These are phyloP conservation scores for Phylloporus sp. DNA, from an alignment of 768 basidiomycete species.

Conservation along the genomic window DNA sequence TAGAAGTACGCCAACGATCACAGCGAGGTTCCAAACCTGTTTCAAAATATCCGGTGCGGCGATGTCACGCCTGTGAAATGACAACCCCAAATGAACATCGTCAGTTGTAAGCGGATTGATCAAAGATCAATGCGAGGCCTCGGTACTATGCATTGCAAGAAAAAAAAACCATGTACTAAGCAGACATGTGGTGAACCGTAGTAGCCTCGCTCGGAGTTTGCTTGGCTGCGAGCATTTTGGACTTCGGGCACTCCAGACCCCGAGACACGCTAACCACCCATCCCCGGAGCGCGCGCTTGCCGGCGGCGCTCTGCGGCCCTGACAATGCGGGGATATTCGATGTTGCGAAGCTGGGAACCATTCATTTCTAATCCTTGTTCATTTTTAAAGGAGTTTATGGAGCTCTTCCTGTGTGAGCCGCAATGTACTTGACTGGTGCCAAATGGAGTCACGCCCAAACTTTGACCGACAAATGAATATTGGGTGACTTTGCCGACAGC, in stretches of 20 bases:
- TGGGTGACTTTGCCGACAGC: too few relatives aligned
- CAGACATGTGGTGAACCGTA: neutral
- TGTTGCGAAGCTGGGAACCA: neutral
- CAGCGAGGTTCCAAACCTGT: conserved; percentile 2
- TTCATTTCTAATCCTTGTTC: neutral
- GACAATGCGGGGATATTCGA: neutral
- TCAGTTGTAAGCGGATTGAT: conserved; percentile 10
- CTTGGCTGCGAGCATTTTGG: neutral
- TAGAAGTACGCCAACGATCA: conserved; percentile 10
- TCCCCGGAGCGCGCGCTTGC: neutral
- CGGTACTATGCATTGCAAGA: too few relatives aligned
- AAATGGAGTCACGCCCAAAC: too few relatives aligned
- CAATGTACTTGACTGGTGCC: too few relatives aligned
- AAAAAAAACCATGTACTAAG: too few relatives aligned
- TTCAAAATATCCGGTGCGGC: conserved; percentile 2
- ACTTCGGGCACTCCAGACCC: conserved; percentile 10
- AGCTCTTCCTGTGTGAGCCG: too few relatives aligned
- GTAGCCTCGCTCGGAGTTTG: conserved; percentile 4
- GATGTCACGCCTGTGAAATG: conserved; percentile 13
- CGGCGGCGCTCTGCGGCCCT: neutral
- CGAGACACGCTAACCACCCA: neutral
- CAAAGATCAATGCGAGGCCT: too few relatives aligned
- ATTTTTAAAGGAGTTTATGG: too few relatives aligned
- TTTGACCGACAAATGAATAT: too few relatives aligned
- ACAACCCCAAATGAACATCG: conserved; percentile 5